phyloP scores from a whole-genome alignment of 1,284 basidiomycete genomes.

The Flammula alnicola region DNA sequence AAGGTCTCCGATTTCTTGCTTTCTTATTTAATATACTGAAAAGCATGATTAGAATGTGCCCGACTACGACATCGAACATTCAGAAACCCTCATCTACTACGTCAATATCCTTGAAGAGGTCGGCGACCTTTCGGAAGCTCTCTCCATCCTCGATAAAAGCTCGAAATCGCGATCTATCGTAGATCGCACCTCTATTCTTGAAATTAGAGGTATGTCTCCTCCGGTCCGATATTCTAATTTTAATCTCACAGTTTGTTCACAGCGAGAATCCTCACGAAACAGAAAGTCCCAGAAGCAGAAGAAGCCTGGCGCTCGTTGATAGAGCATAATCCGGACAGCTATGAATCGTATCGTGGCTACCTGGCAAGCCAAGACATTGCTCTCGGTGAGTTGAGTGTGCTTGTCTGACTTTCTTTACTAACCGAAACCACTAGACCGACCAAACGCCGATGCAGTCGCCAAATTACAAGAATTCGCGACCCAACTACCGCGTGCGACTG shows the following conservation, averaged over 20 bases:
- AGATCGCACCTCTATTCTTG: constrained; percentile 73
- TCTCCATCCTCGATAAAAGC: constrained; percentile 66
- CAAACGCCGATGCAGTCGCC: constrained; percentile 57
- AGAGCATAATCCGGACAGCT: constrained; percentile 85
- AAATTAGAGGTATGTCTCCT: constrained; percentile 63
- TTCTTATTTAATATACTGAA: background rate
- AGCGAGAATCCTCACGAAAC: constrained; percentile 76
- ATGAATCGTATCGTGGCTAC: constrained; percentile 81
- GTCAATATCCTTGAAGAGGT: constrained; percentile 80
- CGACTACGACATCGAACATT: constrained; percentile 83
- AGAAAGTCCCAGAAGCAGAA: constrained; percentile 72
- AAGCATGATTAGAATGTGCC: constrained; percentile 81
- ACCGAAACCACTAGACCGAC: constrained; percentile 40
- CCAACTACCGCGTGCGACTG: constrained; percentile 71
- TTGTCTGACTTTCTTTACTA: background rate
- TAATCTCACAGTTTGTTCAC: constrained; percentile 14
- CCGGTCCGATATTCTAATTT: constrained; percentile 14
- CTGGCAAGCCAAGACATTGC: constrained; percentile 70
- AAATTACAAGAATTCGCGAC: constrained; percentile 63
- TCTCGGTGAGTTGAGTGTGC: constrained; percentile 51
- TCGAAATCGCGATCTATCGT: constrained; percentile 71
- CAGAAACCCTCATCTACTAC: constrained; percentile 86
- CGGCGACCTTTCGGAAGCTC: constrained; percentile 67
- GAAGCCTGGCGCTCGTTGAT: constrained; percentile 82
- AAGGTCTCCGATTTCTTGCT: constrained; percentile 51